Percentiles rank a stretch among this genome's conserved stretches.
Evolutionary conservation across 306 rosid species (phyloP).

Genomic region (Cucurbita moschata): DNA sequence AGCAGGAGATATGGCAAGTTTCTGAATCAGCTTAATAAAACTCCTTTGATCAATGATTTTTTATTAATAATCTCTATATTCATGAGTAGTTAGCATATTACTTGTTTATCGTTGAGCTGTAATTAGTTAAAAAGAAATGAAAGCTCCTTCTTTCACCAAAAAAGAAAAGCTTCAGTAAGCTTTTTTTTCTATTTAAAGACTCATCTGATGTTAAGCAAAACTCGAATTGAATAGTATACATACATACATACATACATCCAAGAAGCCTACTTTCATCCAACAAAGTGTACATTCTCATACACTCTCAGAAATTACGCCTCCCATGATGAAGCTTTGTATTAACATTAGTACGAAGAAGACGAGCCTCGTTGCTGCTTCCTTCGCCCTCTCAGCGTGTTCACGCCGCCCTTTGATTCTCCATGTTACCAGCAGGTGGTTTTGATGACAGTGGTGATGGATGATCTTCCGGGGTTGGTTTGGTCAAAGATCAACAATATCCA

Average conservation of each 20-base stretch:
- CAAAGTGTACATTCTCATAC: neutral
- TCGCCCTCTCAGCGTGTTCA: neutral
- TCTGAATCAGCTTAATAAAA: too few relatives aligned
- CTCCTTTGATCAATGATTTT: too few relatives aligned
- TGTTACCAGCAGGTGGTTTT: neutral
- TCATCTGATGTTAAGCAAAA: neutral
- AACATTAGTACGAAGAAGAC: neutral
- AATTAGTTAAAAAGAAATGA: too few relatives aligned
- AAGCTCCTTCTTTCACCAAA: too few relatives aligned
- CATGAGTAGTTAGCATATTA: too few relatives aligned
- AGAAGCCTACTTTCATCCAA: neutral
- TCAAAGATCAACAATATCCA: neutral
- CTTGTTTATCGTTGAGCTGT: too few relatives aligned
- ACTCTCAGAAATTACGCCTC: neutral
- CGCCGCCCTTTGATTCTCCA: neutral
- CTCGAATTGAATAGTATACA: neutral
- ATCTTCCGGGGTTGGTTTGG: slow-evolving; percentile 2
- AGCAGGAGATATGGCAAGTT: too few relatives aligned
- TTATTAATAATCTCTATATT: too few relatives aligned
- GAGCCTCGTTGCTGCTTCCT: neutral
- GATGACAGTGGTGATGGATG: neutral
- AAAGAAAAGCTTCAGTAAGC: too few relatives aligned
- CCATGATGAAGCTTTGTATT: neutral
- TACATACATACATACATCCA: neutral
- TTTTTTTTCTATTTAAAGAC: too few relatives aligned